Base-by-base conservation (phyloP, 202 grass and related monocot genomes). In the Hordeum pubiflorum region DNA sequence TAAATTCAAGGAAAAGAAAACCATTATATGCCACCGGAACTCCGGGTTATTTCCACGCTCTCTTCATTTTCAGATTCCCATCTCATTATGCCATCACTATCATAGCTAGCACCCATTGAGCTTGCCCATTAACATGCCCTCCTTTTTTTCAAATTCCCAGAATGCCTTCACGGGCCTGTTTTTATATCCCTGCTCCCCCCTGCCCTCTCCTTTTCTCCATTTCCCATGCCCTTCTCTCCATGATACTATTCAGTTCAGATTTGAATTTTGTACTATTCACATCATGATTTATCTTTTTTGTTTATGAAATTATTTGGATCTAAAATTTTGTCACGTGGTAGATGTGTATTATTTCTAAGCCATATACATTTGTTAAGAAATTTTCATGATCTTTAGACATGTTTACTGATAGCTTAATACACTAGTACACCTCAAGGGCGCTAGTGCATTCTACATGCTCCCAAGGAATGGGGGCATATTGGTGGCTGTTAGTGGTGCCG, bases 1-100 rank as follows among this genome's bases (percentile, higher is more conserved):
- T 10, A 7, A 72, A 74, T 58, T 57, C 67, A 57, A 72, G 68
- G 22, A 71, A 71, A 46, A 52, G 26, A 72, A 72, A 72, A 32
- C 41, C 43, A 52, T 72, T 32, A 32, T 72, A 72, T 72, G 41
- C 24, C 40, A 72, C 24, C 29, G 24, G 6, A 72, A 71, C 40
- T 71, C 13, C 0, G 3, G 40, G 68, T 71, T 48, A 46, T 13
- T 46, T 71, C 22, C 67, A 71, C 13, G 22, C 11, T 38, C 40
- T 4, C 20, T 26, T 69, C 66, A 15, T 69, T 69, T 69, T 69
- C 37, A 44, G 66, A 69, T 69, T 39, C 37, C 14, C 3, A 26
- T 69, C 65, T 43, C 21, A 69, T 69, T 6, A 69, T 69, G 11
- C 64, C 66, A 46, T 69, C 21, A 11, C 20, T 11, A 1, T 43